Percentiles rank a stretch among this genome's conserved stretches.
phyloP scores from a whole-genome alignment of 768 basidiomycete species.

The Agaricus subrufescens region DNA sequence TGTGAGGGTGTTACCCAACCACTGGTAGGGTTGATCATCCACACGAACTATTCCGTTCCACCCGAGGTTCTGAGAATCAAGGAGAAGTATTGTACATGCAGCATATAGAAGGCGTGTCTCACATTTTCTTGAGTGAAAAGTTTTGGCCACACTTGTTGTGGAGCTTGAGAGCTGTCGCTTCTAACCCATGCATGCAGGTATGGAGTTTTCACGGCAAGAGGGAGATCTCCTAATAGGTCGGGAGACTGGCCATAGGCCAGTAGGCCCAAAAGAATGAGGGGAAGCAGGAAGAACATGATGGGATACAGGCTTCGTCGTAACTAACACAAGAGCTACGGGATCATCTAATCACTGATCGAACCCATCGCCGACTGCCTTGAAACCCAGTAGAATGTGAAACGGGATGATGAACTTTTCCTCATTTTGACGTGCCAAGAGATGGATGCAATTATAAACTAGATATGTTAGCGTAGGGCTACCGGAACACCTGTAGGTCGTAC shows the following conservation, averaged over 20 bases:
- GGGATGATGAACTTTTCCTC: too few species aligned
- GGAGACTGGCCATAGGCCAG: not conserved
- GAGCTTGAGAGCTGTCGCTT: not conserved
- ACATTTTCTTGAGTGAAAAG: not conserved
- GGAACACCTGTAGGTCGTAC: too few species aligned
- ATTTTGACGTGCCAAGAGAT: too few species aligned
- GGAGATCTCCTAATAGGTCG: slow-evolving; percentile 1
- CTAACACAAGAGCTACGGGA: too few species aligned
- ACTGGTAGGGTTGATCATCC: slow-evolving; percentile 38
- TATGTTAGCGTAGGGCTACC: too few species aligned
- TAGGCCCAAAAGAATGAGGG: not conserved
- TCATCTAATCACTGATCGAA: too few species aligned
- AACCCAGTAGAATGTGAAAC: too few species aligned
- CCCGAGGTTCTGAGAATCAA: slow-evolving; percentile 34
- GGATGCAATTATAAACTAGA: too few species aligned
- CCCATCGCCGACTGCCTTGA: too few species aligned
- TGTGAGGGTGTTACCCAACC: slow-evolving; percentile 29
- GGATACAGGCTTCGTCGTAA: too few species aligned
- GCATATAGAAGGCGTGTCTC: not conserved
- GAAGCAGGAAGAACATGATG: not conserved
- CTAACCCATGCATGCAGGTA: slow-evolving; percentile 2
- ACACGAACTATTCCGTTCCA: slow-evolving; percentile 43
- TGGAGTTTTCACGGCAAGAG: slow-evolving; percentile 1
- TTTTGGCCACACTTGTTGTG: not conserved
- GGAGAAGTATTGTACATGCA: too few species aligned